phyloP scores from a whole-genome alignment of 2,329 filamentous ascomycete species.

The Xylariomycetidae sp. region DNA sequence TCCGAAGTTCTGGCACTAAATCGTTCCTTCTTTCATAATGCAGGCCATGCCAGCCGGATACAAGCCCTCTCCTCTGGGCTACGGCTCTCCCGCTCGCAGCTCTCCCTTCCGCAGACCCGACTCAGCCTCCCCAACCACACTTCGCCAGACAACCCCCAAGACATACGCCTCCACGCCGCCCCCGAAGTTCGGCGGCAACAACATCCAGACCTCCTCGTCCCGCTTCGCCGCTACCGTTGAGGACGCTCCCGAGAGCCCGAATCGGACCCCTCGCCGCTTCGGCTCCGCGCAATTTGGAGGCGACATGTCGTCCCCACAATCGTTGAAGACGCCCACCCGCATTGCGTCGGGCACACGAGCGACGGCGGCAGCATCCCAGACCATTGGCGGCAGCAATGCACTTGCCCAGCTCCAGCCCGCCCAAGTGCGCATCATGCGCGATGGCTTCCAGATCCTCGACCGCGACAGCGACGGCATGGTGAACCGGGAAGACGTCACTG shows the following conservation, averaged over 20 bases:
- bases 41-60: conserved; percentile 53
- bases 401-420: conserved; percentile 71
- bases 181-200: background rate
- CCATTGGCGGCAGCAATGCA: too few species aligned
- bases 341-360: too few species aligned
- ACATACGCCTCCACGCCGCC: conserved; percentile 18
- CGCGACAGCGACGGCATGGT: conserved; percentile 80
- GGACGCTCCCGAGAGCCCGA: conserved; percentile 8
- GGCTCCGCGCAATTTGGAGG: conserved; percentile 11
- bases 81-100: conserved; percentile 62
- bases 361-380: too few species aligned
- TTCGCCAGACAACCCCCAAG: conserved; percentile 60
- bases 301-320: conserved; percentile 14
- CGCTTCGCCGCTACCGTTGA: too few species aligned
- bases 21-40: conserved; percentile 3
- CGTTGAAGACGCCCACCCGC: too few species aligned
- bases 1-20: background rate
- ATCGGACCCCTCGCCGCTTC: conserved; percentile 16
- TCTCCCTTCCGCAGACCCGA: conserved; percentile 59
- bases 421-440: conserved; percentile 80
- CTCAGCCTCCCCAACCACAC: conserved; percentile 58
- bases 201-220: too few species aligned
- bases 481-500: conserved; percentile 73
- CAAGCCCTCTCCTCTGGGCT: conserved; percentile 66
- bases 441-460: conserved; percentile 91